A percentile compares a stretch with the other conserved stretches of the same genome.
Evolutionary conservation across 805 yeast species (phyloP).

Genomic region (Ogataea glucozyma): DNA sequence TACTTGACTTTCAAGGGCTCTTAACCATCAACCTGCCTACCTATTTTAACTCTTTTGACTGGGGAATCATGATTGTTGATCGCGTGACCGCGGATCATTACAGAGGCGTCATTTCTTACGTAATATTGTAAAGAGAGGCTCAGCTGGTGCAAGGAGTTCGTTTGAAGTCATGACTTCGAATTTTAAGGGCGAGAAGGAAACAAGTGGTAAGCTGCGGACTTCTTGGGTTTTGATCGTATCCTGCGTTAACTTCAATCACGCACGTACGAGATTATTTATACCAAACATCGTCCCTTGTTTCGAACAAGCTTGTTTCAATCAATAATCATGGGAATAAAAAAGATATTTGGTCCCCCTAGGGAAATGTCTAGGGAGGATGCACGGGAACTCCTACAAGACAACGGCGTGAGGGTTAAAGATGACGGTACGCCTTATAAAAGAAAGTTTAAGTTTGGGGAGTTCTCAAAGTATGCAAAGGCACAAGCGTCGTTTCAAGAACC

Average conservation of each 20-base stretch:
- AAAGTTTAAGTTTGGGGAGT: conserved; percentile 49
- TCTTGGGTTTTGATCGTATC: no score
- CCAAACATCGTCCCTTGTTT: no score
- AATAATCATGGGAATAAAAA: conserved; percentile 47
- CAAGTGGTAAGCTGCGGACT: neutral
- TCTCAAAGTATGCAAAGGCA: conserved; percentile 47
- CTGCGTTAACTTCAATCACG: no score
- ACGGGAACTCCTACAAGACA: conserved; percentile 41
- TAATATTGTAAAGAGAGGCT: neutral
- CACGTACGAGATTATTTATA: no score
- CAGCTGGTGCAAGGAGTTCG: conserved; percentile 8
- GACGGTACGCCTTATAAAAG: conserved; percentile 30
- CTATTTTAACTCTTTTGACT: no score
- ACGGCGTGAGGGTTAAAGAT: conserved; percentile 44
- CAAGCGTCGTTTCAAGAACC: conserved; percentile 25
- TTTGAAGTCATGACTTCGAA: conserved; percentile 3
- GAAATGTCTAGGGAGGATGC: conserved; percentile 46
- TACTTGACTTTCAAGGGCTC: no score
- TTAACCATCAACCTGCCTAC: no score
- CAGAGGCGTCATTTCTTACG: neutral
- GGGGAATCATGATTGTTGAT: no score
- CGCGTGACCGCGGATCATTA: neutral
- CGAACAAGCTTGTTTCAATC: no score
- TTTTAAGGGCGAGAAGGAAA: conserved; percentile 1
- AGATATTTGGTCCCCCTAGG: conserved; percentile 49